These are phyloP conservation scores for Calonectria crousiana DNA, from an alignment of 2,329 filamentous ascomycete genomes.

Conservation along the genomic window DNA sequence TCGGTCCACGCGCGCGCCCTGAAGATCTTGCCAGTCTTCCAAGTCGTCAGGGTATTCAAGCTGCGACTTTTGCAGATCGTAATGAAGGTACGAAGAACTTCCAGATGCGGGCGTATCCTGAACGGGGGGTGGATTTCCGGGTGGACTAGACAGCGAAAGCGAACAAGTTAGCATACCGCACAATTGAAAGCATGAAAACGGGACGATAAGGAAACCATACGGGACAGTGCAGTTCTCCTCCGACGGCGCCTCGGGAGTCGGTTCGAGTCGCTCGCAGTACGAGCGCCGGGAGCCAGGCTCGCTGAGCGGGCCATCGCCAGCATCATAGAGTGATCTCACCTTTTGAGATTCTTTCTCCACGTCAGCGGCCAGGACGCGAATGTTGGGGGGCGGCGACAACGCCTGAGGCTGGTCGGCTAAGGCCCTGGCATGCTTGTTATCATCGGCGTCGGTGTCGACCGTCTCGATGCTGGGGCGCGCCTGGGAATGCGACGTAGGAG, in stretches of 20 bases:
- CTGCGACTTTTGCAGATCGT: slow-evolving; percentile 52
- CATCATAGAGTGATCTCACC: slow-evolving; percentile 75
- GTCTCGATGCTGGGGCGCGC: slow-evolving; percentile 41
- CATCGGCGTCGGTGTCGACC: slow-evolving; percentile 36
- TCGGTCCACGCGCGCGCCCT: slow-evolving; percentile 72
- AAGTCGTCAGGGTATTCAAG: slow-evolving; percentile 69
- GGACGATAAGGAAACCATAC: slow-evolving; percentile 66
- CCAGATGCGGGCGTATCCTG: slow-evolving; percentile 55
- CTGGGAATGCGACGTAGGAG: slow-evolving; percentile 37
- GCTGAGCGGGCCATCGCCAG: slow-evolving; percentile 65
- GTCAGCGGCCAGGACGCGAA: slow-evolving; percentile 66
- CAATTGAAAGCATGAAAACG: slow-evolving; percentile 39
- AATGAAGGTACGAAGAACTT: slow-evolving; percentile 59
- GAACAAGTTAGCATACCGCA: slow-evolving; percentile 43
- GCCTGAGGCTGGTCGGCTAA: slow-evolving; percentile 30
- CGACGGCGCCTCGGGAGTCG: slow-evolving; percentile 63
- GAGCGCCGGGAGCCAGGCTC: slow-evolving; percentile 63
- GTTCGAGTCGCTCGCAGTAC: slow-evolving; percentile 62
- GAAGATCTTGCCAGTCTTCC: slow-evolving; percentile 76
- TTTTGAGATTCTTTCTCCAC: slow-evolving; percentile 74
- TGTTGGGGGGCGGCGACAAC: slow-evolving; percentile 55
- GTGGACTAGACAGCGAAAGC: slow-evolving; percentile 38
- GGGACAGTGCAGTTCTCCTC: slow-evolving; percentile 66
- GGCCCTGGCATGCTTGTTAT: slow-evolving; percentile 25
- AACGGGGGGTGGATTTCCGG: slow-evolving; percentile 47